Percentiles rank a stretch among this genome's conserved stretches.
Evolutionary conservation across 257 asterid genomes (phyloP).

Genomic region (Verbena officinalis): DNA sequence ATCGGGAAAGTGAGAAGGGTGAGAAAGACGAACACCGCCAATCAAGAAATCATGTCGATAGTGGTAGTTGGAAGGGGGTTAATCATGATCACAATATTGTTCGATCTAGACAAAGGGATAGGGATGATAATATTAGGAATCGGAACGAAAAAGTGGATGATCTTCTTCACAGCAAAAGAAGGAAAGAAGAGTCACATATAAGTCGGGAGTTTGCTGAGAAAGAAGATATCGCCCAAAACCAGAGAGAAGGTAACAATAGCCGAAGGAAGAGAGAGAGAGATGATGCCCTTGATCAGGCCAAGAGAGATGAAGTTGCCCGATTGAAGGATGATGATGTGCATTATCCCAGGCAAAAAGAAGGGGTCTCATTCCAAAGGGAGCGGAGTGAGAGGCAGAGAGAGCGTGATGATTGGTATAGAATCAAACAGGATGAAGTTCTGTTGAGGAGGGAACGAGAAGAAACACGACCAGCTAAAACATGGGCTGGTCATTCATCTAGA

Average conservation of each 20-base stretch:
- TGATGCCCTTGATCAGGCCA: constrained; percentile 70
- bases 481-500: constrained; percentile 66
- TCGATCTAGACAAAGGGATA: constrained; percentile 62
- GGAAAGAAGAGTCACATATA: constrained; percentile 63
- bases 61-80: constrained; percentile 61
- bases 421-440: constrained; percentile 63
- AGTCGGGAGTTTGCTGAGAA: constrained; percentile 59
- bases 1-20: constrained; percentile 64
- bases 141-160: constrained; percentile 60
- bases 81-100: constrained; percentile 53
- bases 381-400: constrained; percentile 78
- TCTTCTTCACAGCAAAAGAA: constrained; percentile 59
- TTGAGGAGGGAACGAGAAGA: constrained; percentile 82
- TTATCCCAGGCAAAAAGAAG: constrained; percentile 73
- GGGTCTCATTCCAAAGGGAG: constrained; percentile 61
- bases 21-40: constrained; percentile 65
- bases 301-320: constrained; percentile 68
- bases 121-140: constrained; percentile 56
- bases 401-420: constrained; percentile 84
- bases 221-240: constrained; percentile 57
- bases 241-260: constrained; percentile 60
- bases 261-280: constrained; percentile 84
- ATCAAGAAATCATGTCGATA: constrained; percentile 63
- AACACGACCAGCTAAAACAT: constrained; percentile 51
- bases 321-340: constrained; percentile 67